These are phyloP conservation scores for Dentipellis fragilis DNA, from an alignment of 768 basidiomycete genomes.

Conservation along the genomic window DNA sequence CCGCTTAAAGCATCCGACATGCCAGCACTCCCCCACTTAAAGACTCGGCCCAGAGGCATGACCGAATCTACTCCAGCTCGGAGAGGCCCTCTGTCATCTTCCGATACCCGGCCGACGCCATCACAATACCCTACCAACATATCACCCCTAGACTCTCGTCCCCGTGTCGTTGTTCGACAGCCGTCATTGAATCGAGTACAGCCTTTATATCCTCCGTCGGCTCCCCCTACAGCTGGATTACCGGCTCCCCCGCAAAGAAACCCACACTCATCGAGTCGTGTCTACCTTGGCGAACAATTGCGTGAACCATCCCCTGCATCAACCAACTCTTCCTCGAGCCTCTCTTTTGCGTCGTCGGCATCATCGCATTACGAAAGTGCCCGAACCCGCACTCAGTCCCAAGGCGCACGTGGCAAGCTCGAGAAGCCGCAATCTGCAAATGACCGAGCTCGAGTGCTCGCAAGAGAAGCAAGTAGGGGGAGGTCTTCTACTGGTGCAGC, in stretches of 20 bases:
- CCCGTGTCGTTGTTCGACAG: slow-evolving; percentile 10
- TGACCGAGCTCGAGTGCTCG: not conserved
- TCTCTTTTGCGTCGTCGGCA: slow-evolving; percentile 12
- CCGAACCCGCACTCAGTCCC: too few species aligned
- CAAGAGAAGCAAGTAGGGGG: not conserved
- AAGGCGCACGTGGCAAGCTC: slow-evolving; percentile 3
- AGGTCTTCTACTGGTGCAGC: not conserved
- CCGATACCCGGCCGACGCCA: not conserved
- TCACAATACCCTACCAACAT: slow-evolving; percentile 1
- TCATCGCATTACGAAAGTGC: not conserved
- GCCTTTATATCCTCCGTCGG: slow-evolving; percentile 3
- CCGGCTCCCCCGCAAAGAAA: slow-evolving; percentile 7
- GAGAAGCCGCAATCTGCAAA: not conserved
- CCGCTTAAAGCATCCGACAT: not conserved
- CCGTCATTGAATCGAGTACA: slow-evolving; percentile 9
- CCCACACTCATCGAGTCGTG: not conserved
- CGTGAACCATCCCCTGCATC: slow-evolving; percentile 7
- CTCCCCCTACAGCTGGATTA: slow-evolving; percentile 3
- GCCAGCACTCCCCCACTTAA: not conserved
- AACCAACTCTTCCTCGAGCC: slow-evolving; percentile 5
- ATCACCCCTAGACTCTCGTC: slow-evolving; percentile 3
- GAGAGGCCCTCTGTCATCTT: not conserved
- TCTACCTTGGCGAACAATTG: slow-evolving; percentile 14
- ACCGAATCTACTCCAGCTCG: slow-evolving; percentile 6
- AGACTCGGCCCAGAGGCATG: slow-evolving; percentile 9